Evolutionary conservation across 805 yeast genomes (phyloP).

Genomic region (Candida stauntonica): DNA sequence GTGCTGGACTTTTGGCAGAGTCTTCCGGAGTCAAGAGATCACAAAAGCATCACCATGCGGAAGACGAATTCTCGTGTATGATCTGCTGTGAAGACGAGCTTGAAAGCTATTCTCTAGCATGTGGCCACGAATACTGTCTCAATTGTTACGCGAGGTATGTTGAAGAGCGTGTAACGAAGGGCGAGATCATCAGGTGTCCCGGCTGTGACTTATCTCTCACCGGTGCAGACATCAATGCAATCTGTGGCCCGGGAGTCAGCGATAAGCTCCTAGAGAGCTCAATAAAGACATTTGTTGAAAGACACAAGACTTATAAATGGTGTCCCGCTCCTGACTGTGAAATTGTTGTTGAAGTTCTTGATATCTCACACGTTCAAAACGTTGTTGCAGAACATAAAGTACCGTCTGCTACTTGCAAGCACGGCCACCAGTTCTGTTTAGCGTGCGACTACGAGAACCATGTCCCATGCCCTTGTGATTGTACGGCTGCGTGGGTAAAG

Average conservation of each 20-base stretch:
- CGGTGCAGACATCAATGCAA: conserved; percentile 37
- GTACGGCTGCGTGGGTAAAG: conserved; percentile 66
- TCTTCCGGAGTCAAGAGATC: too few relatives aligned
- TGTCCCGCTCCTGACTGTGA: conserved; percentile 86
- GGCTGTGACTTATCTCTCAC: conserved; percentile 42
- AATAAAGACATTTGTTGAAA: conserved; percentile 47
- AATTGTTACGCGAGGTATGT: conserved; percentile 66
- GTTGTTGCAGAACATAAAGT: conserved; percentile 27
- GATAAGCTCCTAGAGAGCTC: conserved; percentile 31
- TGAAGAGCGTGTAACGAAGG: conserved; percentile 36
- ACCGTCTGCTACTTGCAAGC: conserved; percentile 67
- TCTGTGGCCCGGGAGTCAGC: conserved; percentile 33
- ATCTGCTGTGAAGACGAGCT: conserved; percentile 68
- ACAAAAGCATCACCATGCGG: too few relatives aligned
- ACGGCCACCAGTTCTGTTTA: conserved; percentile 73
- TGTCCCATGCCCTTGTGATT: conserved; percentile 74
- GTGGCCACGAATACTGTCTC: conserved; percentile 69
- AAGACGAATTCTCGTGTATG: conserved; percentile 49
- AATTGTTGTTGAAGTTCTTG: conserved; percentile 42
- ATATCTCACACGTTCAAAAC: conserved; percentile 9
- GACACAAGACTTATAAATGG: conserved; percentile 53
- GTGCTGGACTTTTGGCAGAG: conserved; percentile 34
- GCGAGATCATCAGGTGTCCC: conserved; percentile 60
- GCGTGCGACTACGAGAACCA: conserved; percentile 74
- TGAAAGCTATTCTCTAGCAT: conserved; percentile 48